Base-by-base conservation (phyloP, 129 eudicot genomes). In the Apium graveolens region DNA sequence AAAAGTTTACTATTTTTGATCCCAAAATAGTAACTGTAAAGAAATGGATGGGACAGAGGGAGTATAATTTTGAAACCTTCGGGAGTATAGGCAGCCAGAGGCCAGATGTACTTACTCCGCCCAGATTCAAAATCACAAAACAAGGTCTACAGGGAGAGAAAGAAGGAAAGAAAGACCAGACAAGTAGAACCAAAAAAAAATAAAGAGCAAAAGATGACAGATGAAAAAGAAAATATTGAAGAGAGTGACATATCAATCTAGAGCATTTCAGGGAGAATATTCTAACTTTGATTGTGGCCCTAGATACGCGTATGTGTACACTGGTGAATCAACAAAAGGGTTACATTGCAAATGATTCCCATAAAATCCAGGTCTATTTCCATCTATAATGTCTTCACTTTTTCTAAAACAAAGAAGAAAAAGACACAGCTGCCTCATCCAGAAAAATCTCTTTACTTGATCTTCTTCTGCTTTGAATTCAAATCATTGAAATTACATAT, bases 331-430 rank as follows among this genome's bases (percentile, higher is more conserved):
- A 42, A 43, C 66, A 32, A 10, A 10, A 27, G 26, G 37, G n/a
- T 46, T 10, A 8, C 21, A 6, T 0, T 38, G 38, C 35, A 16
- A 31, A 66, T 66, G 41, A 14, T 66, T 66, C 39, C 80, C 51
- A 77, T 29, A 60, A n/a, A n/a, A 35, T 60, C 73, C 72, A 77
- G 80, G 44, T 55, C 55, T 41, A 41, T 43, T 10, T 12, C 78
- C 42, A 27, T 29, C 27, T 11, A 29, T 20, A 48, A 46, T 68
- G 38, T 32, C 41, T 68, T 14, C 21, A 31, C 41, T 32, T 68
- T 68, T 68, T 5, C 11, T 11, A 14, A 21, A 21, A 32, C 0
- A 68, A 68, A 18, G 11, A 14, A 68, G 42, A 68, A 31, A 68
- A 68, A 68, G 73, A 68, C 73, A 29, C 24, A 21, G 49, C 66